Evolutionary conservation across 768 basidiomycete species (phyloP).

Genomic region (Pleurotus tuoliensis): DNA sequence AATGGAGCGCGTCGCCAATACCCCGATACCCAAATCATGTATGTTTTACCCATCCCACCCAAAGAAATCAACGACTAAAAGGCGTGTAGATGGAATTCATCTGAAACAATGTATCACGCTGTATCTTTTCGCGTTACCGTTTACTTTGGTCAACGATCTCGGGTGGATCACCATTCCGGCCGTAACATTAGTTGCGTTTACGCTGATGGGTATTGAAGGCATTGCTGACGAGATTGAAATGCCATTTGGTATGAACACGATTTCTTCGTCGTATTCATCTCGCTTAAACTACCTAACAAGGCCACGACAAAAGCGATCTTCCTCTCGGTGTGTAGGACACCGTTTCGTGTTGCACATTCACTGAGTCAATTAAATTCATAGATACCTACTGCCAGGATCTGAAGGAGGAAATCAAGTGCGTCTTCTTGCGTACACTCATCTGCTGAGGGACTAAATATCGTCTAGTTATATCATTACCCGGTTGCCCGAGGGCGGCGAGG

Average conservation of each 20-base stretch:
- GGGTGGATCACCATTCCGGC: conserved; percentile 85
- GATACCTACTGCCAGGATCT: conserved; percentile 86
- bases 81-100: conserved; percentile 73
- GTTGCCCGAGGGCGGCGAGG: conserved; percentile 72
- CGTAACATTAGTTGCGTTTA: conserved; percentile 84
- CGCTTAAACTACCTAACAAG: conserved; percentile 28
- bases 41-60: conserved; percentile 18
- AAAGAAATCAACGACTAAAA: conserved; percentile 9
- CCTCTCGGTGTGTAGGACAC: conserved; percentile 55
- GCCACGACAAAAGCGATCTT: conserved; percentile 62
- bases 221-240: conserved; percentile 94
- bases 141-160: conserved; percentile 79
- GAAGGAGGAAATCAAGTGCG: conserved; percentile 80
- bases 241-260: conserved; percentile 70
- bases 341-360: background rate
- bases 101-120: conserved; percentile 93
- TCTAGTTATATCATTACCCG: conserved; percentile 64
- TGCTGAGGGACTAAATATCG: background rate
- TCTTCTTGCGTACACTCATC: conserved; percentile 11
- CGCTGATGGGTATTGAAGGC: conserved; percentile 90
- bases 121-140: conserved; percentile 87
- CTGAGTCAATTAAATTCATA: conserved; percentile 17
- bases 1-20: conserved; percentile 91
- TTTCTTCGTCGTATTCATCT: conserved; percentile 7
- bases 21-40: conserved; percentile 79